Evolutionary conservation across 140 eudicot genomes (phyloP).

Genomic region (Erigeron philadelphicus): DNA sequence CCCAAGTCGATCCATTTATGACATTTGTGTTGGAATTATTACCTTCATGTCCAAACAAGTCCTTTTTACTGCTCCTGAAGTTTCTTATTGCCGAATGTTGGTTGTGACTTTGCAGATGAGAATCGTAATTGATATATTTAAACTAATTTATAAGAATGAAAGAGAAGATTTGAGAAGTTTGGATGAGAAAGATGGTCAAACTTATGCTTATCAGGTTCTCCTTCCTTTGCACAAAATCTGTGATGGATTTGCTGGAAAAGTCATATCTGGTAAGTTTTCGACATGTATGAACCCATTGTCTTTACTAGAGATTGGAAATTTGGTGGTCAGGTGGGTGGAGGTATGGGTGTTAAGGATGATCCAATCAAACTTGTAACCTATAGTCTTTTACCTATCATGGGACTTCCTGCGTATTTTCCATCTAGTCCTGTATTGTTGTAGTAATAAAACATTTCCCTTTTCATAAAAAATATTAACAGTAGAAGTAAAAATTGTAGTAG

Average conservation of each 20-base stretch:
- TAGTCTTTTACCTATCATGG: too few species aligned
- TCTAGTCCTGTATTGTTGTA: too few species aligned
- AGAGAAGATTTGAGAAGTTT: conserved; percentile 6
- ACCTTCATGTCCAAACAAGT: not conserved
- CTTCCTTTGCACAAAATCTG: conserved; percentile 71
- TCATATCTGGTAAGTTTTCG: conserved; percentile 52
- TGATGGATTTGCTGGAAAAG: conserved; percentile 77
- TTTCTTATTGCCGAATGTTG: not conserved
- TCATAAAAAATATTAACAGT: too few species aligned
- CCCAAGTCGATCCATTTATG: not conserved
- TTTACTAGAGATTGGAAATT: not conserved
- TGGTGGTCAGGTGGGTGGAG: too few species aligned
- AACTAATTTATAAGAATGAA: conserved; percentile 24
- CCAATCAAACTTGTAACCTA: too few species aligned
- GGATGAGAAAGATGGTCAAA: conserved; percentile 34
- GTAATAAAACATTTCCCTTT: too few species aligned
- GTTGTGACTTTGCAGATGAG: conserved; percentile 49
- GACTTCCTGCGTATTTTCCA: too few species aligned
- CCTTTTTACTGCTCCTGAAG: not conserved
- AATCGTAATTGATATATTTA: conserved; percentile 46
- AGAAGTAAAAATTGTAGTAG: too few species aligned
- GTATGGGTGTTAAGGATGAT: too few species aligned
- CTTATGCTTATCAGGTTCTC: conserved; percentile 52
- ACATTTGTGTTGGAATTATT: not conserved
- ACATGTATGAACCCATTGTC: not conserved